Base-by-base conservation (phyloP, 2,329 filamentous ascomycete genomes). In the Trichophyton rubrum region DNA sequence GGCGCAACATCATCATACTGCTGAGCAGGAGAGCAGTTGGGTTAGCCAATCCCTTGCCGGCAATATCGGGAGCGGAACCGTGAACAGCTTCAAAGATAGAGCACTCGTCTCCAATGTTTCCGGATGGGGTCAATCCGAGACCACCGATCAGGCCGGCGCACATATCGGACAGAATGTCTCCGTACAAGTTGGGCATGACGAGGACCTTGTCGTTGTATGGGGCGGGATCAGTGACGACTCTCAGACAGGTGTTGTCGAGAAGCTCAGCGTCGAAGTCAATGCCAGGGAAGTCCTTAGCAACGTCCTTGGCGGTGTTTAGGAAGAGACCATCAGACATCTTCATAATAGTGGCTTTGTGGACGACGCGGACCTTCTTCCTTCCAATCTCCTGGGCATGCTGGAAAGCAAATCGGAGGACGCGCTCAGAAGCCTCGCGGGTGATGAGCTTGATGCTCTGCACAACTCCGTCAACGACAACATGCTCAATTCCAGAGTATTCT, bases 341-440 rank as follows among this genome's bases (percentile, higher is more conserved):
- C 93, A 99, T 99, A 81, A 99, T 99, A 73, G 93, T 97, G 75
- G 93, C 93, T 85, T 99, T 99, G 88, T 99, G 93, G 66, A 97
- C 91, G 63, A 90, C 92, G 72, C 91, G 90, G 71, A 97, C 92
- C 88, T 96, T 96, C 75, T 85, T 91, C 82, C 89, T 89, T 78
- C 91, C 90, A 72, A 96, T 88, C 69, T 89, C 85, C 77, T 93
- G 83, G 68, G 93, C 93, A 75, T 99, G 90, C 80, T 99, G 92
- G 86, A 99, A 99, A 70, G 95, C 93, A 77, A 90, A 99, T 73
- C 91, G 87, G 67, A 97, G 85, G 60, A 99, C 93, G 69, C 93
- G 88, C 85, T 99, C 93, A 67, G 85, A 91, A 66, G 93, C 93
- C 75, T 91, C 90, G 67, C 86, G 84, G 72, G 95, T 97, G 79